Evolutionary conservation across 192 early-diverging fungal genomes (phyloP), one percentile per base, ranked within the genome.

Genomic region (Coemansia nantahalensis): DNA sequence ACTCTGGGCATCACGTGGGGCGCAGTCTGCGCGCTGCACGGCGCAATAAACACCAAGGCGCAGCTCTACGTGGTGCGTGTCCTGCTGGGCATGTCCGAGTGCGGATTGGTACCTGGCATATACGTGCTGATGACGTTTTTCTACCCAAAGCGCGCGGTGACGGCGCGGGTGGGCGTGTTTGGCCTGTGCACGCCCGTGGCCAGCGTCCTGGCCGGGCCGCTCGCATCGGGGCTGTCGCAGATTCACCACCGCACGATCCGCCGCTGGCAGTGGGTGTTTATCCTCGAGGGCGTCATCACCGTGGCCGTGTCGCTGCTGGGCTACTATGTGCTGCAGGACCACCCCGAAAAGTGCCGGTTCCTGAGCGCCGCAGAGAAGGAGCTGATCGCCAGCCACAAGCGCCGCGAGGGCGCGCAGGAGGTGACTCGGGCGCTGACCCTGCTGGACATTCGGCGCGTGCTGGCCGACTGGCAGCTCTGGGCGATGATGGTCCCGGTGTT

Each of bases 191-290:
- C 66, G 26, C 61, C 73, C 7, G 21, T 77, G 2, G 51, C 73
- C 1, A 68, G 64, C 42, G 62, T 60, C 5, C 15, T 77, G 5
- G 64, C 73, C 3, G 73, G 73, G 8, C 73, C 73, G 5, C 39
- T 77, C 38, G 73, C 73, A 0, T 64, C 73, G 18, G 73, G 54
- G 21, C 43, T 77, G 3, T 77, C 73, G 39, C 62, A 68, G 13
- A 77, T 77, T 28, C 28, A 57, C 28, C 65, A 77, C 36, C 56
- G 56, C 13, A 65, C 66, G 0, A 57, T 77, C 44, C 59, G 56
- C 38, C 60, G 66, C 18, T 77, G 73, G 73, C 73, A 77, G 38
- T 77, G 73, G 73, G 58, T 77, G 31, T 77, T 77, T 61, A 45
- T 77, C 14, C 60, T 77, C 51, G 65, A 77, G 32, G 73, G 73